Conservation (phyloP, 2,329 filamentous ascomycete species). For the Exophiala bonariae region DNA sequence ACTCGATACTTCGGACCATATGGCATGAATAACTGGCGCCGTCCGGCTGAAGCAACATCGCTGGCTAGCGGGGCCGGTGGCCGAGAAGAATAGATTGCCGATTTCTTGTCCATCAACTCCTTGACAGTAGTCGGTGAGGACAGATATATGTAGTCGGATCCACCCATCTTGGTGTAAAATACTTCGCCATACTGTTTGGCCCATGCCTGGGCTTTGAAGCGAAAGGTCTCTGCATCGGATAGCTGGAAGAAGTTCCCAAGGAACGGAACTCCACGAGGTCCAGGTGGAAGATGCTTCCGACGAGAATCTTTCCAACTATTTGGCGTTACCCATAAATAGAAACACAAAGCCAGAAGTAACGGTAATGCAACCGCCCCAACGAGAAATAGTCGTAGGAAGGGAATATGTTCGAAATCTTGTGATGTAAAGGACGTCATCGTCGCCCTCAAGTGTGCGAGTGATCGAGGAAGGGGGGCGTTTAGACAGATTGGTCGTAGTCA, state of each 20-base stretch:
- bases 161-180: conserved; percentile 34
- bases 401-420: conserved; percentile 19
- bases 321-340: conserved; percentile 22
- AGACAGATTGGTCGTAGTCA: no score
- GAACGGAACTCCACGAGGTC: conserved; percentile 20
- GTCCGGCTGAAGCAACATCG: conserved; percentile 35
- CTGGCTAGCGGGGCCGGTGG: conserved; percentile 30
- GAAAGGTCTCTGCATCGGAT: conserved; percentile 27
- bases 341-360: conserved; percentile 23
- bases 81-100: conserved; percentile 41
- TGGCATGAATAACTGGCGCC: conserved; percentile 49
- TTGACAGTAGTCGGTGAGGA: conserved; percentile 53
- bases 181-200: conserved; percentile 36
- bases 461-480: no score
- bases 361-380: conserved; percentile 33
- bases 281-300: conserved; percentile 19
- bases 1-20: conserved; percentile 50
- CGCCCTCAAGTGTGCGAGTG: no score
- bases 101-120: conserved; percentile 51
- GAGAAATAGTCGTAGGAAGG: conserved; percentile 32
- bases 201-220: conserved; percentile 35
- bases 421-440: conserved; percentile 1
- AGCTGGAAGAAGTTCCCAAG: conserved; percentile 22
- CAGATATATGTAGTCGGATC: conserved; percentile 39
- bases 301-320: conserved; percentile 28